Evolutionary conservation across 192 early-diverging fungal genomes (phyloP).

Genomic region (Coemansia sp.): DNA sequence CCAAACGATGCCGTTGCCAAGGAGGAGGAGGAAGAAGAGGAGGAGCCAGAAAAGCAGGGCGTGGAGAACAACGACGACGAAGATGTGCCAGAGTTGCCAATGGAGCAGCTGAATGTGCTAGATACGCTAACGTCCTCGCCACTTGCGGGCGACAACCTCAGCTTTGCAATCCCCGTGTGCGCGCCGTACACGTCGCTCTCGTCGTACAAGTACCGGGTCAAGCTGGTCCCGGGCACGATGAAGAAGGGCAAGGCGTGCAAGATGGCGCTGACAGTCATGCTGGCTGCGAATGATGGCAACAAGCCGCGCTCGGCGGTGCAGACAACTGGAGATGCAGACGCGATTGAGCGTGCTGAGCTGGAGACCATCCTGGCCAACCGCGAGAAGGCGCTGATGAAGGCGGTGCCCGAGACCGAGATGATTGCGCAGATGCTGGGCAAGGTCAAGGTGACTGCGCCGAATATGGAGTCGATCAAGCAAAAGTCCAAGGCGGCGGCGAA

Average conservation of each 20-base stretch:
- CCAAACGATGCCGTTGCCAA: not conserved
- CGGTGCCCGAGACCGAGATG: conserved; percentile 81
- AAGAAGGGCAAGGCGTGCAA: conserved; percentile 90
- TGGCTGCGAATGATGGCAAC: conserved; percentile 39
- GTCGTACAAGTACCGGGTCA: conserved; percentile 93
- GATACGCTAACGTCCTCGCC: conserved; percentile 84
- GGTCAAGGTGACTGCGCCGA: conserved; percentile 78
- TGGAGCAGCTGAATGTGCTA: conserved; percentile 59
- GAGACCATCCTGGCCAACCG: conserved; percentile 44
- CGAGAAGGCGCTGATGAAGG: conserved; percentile 78
- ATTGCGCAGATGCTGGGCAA: conserved; percentile 83
- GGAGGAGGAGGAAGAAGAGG: too few relatives aligned
- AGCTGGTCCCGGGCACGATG: conserved; percentile 83
- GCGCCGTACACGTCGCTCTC: conserved; percentile 85
- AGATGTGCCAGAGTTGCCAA: conserved; percentile 23
- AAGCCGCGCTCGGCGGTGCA: conserved; percentile 7
- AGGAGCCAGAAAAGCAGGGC: not conserved
- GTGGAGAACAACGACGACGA: conserved; percentile 9
- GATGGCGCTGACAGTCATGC: conserved; percentile 49
- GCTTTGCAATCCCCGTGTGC: conserved; percentile 88
- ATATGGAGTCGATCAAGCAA: conserved; percentile 67
- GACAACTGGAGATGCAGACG: conserved; percentile 4
- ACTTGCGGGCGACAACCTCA: conserved; percentile 72
- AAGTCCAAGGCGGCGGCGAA: conserved; percentile 45
- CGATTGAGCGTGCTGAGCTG: conserved; percentile 38